Evolutionary conservation across 495 filamentous ascomycete genomes (phyloP).

Genomic region (Xylaria cubensis): DNA sequence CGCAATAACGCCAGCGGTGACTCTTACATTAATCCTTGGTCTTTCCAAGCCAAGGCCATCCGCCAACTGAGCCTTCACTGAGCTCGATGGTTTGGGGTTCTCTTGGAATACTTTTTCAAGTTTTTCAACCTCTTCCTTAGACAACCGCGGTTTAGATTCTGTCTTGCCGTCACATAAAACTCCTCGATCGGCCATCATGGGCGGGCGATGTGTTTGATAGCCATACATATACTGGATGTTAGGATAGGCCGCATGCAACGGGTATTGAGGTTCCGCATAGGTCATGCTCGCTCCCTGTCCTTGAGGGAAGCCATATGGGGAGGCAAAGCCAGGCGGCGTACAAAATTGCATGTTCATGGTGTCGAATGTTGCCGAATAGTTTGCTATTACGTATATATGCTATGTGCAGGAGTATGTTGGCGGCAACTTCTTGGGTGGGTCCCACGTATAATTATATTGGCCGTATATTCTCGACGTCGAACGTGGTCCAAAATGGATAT

Average conservation of each 20-base stretch:
- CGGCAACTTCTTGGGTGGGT: conserved; percentile 9
- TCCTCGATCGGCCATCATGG: conserved; percentile 34
- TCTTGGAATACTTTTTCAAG: conserved; percentile 77
- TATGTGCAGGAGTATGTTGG: conserved; percentile 21
- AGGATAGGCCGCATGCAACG: conserved; percentile 25
- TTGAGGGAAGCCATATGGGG: conserved; percentile 34
- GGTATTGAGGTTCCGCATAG: conserved; percentile 34
- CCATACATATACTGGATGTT: conserved; percentile 36
- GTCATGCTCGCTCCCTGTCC: conserved; percentile 29
- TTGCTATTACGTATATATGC: conserved; percentile 27
- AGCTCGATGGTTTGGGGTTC: conserved; percentile 79
- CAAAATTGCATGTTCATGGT: conserved; percentile 39
- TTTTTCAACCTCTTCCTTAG: conserved; percentile 81
- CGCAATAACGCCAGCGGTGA: background rate
- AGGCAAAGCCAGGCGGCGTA: conserved; percentile 28
- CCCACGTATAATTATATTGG: conserved; percentile 21
- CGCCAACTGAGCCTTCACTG: conserved; percentile 75
- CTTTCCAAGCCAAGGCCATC: conserved; percentile 75
- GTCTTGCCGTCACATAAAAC: conserved; percentile 43
- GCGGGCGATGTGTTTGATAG: conserved; percentile 34
- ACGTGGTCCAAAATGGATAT: conserved; percentile 15
- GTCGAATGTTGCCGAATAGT: conserved; percentile 2
- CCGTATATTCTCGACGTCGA: conserved; percentile 17
- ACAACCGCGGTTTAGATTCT: conserved; percentile 70
- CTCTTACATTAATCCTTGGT: conserved; percentile 76